Conservation (phyloP, 495 filamentous ascomycete genomes). For the Lichina pygmaea region DNA sequence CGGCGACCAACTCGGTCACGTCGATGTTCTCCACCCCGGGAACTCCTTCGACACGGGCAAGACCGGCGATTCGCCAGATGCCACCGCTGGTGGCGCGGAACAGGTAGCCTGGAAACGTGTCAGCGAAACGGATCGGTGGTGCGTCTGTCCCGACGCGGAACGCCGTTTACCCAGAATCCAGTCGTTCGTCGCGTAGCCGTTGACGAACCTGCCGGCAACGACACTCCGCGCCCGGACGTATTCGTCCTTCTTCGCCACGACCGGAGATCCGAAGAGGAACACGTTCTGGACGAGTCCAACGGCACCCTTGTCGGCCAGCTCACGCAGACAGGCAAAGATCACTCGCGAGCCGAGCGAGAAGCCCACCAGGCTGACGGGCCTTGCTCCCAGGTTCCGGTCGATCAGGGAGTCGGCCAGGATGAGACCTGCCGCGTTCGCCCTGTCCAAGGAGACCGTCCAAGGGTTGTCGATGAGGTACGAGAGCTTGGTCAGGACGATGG, state of each 20-base stretch:
- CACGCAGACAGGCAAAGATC: conserved; percentile 76
- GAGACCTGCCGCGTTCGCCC: conserved; percentile 67
- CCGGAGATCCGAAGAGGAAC: conserved; percentile 75
- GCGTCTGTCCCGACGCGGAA: background rate
- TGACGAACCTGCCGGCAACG: conserved; percentile 75
- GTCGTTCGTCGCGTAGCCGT: conserved; percentile 81
- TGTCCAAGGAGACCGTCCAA: conserved; percentile 80
- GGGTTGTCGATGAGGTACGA: conserved; percentile 96
- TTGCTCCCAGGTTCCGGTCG: conserved; percentile 69
- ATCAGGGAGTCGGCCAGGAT: conserved; percentile 89
- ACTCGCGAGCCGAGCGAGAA: conserved; percentile 83
- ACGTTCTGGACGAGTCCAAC: conserved; percentile 83
- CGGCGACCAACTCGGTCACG: conserved; percentile 60
- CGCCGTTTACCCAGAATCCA: conserved; percentile 51
- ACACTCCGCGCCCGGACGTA: conserved; percentile 57
- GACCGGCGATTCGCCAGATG: conserved; percentile 73
- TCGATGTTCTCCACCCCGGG: conserved; percentile 75
- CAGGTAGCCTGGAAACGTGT: conserved; percentile 35
- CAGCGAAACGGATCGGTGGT: background rate
- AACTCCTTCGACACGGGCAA: conserved; percentile 51
- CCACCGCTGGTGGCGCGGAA: conserved; percentile 88
- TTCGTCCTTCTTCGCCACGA: conserved; percentile 82
- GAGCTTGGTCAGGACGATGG: conserved; percentile 79
- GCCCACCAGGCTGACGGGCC: conserved; percentile 85
- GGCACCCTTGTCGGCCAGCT: conserved; percentile 71